Conservation (phyloP, 495 filamentous ascomycete species). For the Aspergillus nanangensis region DNA sequence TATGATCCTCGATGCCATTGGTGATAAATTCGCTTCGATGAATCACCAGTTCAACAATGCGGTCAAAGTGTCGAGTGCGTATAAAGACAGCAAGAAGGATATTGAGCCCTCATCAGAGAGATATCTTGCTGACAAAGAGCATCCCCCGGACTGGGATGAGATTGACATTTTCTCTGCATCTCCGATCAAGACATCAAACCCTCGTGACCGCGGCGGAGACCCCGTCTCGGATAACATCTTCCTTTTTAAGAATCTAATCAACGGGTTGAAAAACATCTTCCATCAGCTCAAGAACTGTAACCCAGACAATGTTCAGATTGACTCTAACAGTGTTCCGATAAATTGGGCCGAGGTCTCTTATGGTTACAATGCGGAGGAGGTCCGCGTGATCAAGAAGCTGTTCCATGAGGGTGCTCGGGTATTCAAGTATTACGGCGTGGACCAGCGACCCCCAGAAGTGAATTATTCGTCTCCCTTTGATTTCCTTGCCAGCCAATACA, state of each 20-base stretch:
- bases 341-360: conserved; percentile 97
- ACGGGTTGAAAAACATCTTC: conserved; percentile 93
- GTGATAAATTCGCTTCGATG: conserved; percentile 97
- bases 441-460: conserved; percentile 70
- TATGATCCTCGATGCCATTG: conserved; percentile 96
- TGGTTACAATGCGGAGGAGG: conserved; percentile 96
- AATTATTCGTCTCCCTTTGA: conserved; percentile 76
- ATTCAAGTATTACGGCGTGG: conserved; percentile 91
- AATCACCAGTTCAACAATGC: conserved; percentile 93
- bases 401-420: conserved; percentile 95
- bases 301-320: conserved; percentile 58
- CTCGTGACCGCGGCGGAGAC: conserved; percentile 83
- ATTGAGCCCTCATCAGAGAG: conserved; percentile 60
- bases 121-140: conserved; percentile 74
- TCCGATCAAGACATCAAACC: conserved; percentile 92
- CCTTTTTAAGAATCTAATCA: conserved; percentile 96
- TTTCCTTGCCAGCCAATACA: conserved; percentile 88
- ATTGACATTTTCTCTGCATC: conserved; percentile 96
- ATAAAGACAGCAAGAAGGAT: conserved; percentile 60
- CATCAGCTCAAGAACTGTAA: conserved; percentile 94
- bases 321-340: conserved; percentile 69
- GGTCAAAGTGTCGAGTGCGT: conserved; percentile 79
- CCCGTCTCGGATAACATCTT: conserved; percentile 98
- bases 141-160: conserved; percentile 90
- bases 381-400: conserved; percentile 92